These are phyloP conservation scores for Symbiodinium natans DNA, from an alignment of 73 alveolate species.

Conservation along the genomic window DNA sequence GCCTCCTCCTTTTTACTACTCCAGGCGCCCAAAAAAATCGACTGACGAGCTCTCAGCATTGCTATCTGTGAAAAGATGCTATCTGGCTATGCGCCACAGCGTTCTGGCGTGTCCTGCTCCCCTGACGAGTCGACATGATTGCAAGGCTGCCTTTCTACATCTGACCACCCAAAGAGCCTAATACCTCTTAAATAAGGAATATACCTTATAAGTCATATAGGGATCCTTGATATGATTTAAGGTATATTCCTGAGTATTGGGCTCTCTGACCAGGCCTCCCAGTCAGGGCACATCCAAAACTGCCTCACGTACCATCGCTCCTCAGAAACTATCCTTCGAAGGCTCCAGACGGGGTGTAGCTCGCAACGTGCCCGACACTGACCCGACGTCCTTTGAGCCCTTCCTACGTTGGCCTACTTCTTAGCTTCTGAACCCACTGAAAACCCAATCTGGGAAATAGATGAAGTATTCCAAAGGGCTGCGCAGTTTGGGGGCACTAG, in stretches of 20 bases:
- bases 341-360: background rate
- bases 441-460: background rate
- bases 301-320: background rate
- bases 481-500: too few relatives aligned
- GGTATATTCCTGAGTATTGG: too few relatives aligned
- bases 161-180: too few relatives aligned
- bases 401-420: background rate
- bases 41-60: conserved; percentile 1
- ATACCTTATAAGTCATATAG: too few relatives aligned
- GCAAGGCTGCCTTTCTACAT: background rate
- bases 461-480: too few relatives aligned
- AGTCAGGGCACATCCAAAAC: background rate
- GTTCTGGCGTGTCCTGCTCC: background rate
- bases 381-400: background rate
- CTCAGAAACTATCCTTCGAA: too few relatives aligned
- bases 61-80: conserved; percentile 9
- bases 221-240: too few relatives aligned
- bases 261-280: too few relatives aligned
- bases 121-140: too few relatives aligned
- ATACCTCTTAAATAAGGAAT: too few relatives aligned
- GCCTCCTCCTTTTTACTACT: background rate
- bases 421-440: too few relatives aligned
- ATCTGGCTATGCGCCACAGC: background rate
- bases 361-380: background rate
- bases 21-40: background rate